phyloP scores from a whole-genome alignment of 805 yeast species.

The Candida ascalaphidarum region DNA sequence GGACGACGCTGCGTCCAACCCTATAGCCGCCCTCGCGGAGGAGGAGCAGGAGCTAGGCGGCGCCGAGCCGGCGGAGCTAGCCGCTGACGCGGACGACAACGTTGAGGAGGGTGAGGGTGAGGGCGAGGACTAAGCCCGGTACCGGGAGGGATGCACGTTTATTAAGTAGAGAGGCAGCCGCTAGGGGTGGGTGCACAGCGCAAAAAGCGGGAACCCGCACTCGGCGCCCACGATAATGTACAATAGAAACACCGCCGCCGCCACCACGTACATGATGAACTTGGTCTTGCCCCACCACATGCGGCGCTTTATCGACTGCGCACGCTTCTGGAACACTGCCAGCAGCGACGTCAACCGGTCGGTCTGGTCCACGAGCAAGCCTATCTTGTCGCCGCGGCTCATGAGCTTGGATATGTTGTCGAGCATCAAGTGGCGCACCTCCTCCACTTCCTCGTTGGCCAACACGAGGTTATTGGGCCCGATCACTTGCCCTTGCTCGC shows the following conservation, averaged over 20 bases:
- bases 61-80: constrained; percentile 3
- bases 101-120: constrained; percentile 1
- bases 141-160: not conserved
- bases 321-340: constrained; percentile 59
- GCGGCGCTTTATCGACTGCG: constrained; percentile 51
- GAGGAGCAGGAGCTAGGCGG: constrained; percentile 29
- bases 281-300: constrained; percentile 64
- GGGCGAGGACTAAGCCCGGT: not conserved
- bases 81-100: constrained; percentile 1
- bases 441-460: constrained; percentile 50
- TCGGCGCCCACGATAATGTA: constrained; percentile 42
- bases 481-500: constrained; percentile 13
- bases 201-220: constrained; percentile 48
- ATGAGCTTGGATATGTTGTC: constrained; percentile 66
- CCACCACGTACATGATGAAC: constrained; percentile 16
- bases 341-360: constrained; percentile 61
- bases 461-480: constrained; percentile 28
- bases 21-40: constrained; percentile 20
- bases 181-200: constrained; percentile 21
- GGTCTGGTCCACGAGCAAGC: constrained; percentile 69
- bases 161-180: constrained; percentile 1
- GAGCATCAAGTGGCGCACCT: constrained; percentile 60
- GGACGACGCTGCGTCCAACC: constrained; percentile 12
- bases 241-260: constrained; percentile 15
- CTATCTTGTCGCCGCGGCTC: constrained; percentile 71